Conservation (phyloP, 2,329 filamentous ascomycete species). For the Paramyrothecium sp. region DNA sequence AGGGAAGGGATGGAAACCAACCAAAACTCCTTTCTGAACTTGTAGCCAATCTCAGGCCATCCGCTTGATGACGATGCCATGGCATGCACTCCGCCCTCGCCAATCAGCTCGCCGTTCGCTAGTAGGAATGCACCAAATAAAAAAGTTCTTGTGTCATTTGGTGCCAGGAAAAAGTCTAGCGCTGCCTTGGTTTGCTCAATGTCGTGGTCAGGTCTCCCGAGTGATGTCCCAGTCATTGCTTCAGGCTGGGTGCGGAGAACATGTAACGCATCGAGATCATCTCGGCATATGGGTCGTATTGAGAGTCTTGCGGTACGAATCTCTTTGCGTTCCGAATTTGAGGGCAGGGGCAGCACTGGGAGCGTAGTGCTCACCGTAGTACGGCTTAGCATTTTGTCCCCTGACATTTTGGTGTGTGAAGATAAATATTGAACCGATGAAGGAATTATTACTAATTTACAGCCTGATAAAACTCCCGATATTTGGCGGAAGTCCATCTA, state of each 20-base stretch:
- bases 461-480: not conserved
- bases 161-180: not conserved
- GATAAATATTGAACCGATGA: not conserved
- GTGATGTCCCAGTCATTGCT: not conserved
- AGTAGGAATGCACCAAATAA: not conserved
- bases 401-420: not conserved
- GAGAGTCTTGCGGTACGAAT: not conserved
- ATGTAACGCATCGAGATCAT: not conserved
- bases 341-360: not conserved
- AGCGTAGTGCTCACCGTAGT: not conserved
- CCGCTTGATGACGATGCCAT: not conserved
- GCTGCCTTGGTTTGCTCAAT: not conserved
- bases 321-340: not conserved
- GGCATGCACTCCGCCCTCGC: not conserved
- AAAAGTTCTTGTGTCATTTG: not conserved
- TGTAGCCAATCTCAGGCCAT: not conserved
- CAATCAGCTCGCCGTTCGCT: not conserved
- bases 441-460: not conserved
- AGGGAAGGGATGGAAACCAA: not conserved
- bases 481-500: not conserved
- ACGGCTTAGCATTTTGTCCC: not conserved
- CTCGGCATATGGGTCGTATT: not conserved
- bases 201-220: not conserved
- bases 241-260: not conserved
- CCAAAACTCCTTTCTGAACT: not conserved